These are phyloP conservation scores for Aspergillus tubingensis DNA, from an alignment of 2,329 filamentous ascomycete species.

Conservation along the genomic window DNA sequence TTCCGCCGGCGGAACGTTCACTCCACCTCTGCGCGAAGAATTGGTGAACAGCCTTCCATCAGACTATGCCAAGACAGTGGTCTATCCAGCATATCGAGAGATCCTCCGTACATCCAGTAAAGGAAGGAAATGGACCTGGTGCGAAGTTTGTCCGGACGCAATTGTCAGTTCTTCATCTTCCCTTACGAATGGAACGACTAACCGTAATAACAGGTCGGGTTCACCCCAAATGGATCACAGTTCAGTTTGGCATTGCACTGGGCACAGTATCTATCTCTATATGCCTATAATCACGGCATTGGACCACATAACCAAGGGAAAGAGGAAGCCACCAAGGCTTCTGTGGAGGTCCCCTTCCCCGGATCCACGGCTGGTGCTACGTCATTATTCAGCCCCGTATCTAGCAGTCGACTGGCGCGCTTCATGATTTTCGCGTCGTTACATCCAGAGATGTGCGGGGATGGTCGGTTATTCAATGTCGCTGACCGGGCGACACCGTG, in stretches of 20 bases:
- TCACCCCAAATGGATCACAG: slow-evolving; percentile 31
- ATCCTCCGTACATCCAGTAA: slow-evolving; percentile 25
- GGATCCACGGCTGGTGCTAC: slow-evolving; percentile 25
- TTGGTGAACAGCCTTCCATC: slow-evolving; percentile 30
- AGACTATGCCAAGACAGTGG: slow-evolving; percentile 33
- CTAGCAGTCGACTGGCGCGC: slow-evolving; percentile 27
- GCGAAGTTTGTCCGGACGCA: slow-evolving; percentile 37
- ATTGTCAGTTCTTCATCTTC: slow-evolving; percentile 13
- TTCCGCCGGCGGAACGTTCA: slow-evolving; percentile 28
- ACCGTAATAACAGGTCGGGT: slow-evolving; percentile 23
- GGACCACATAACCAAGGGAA: neutral
- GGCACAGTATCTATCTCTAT: slow-evolving; percentile 34
- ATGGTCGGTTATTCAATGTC: slow-evolving; percentile 31
- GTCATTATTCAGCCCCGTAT: slow-evolving; percentile 30
- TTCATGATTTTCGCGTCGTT: slow-evolving; percentile 34
- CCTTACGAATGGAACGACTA: neutral
- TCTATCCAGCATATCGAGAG: slow-evolving; percentile 30
- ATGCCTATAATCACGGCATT: slow-evolving; percentile 27
- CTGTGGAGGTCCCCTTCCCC: slow-evolving; percentile 27
- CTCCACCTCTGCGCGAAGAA: slow-evolving; percentile 33
- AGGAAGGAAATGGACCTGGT: slow-evolving; percentile 36
- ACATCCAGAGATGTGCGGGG: slow-evolving; percentile 25
- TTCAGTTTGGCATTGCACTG: slow-evolving; percentile 33
- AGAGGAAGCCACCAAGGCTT: neutral
- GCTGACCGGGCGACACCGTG: slow-evolving; percentile 26